Percentiles rank a stretch among this genome's conserved stretches.
These are phyloP conservation scores for Funneliformis caledonium DNA, from an alignment of 371 early-diverging fungal species.

Conservation along the genomic window DNA sequence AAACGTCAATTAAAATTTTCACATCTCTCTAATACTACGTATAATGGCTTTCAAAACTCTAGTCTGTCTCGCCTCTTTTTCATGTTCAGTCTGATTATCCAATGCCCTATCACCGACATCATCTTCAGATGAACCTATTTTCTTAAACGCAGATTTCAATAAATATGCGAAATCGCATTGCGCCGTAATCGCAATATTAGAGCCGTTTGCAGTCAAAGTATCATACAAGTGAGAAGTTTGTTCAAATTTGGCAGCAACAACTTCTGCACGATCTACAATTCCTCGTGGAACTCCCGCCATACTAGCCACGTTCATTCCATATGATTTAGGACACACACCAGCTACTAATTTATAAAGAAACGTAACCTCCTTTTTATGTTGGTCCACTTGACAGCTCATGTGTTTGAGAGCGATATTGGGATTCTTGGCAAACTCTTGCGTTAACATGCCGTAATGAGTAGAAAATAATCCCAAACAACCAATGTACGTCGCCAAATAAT, in stretches of 20 bases:
- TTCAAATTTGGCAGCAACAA: slow-evolving; percentile 78
- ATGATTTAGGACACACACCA: slow-evolving; percentile 84
- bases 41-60: slow-evolving; percentile 42
- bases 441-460: slow-evolving; percentile 97
- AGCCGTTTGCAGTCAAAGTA: slow-evolving; percentile 39
- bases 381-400: slow-evolving; percentile 86
- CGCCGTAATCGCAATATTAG: slow-evolving; percentile 40
- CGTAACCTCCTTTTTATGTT: slow-evolving; percentile 85
- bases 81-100: slow-evolving; percentile 41
- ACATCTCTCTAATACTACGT: slow-evolving; percentile 23
- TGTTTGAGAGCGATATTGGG: slow-evolving; percentile 66
- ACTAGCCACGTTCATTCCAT: slow-evolving; percentile 94
- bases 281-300: slow-evolving; percentile 92
- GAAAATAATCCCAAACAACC: slow-evolving; percentile 94
- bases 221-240: slow-evolving; percentile 45
- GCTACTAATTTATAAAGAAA: slow-evolving; percentile 94
- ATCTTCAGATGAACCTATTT: slow-evolving; percentile 2
- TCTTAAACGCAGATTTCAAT: slow-evolving; percentile 28
- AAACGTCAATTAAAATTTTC: no score
- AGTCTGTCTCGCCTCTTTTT: slow-evolving; percentile 41
- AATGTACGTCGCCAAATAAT: slow-evolving; percentile 80
- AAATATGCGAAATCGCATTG: slow-evolving; percentile 48
- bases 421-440: slow-evolving; percentile 77
- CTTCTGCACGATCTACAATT: slow-evolving; percentile 67
- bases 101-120: slow-evolving; percentile 43